Conservation (phyloP, 441 rosid species). For the Syzygium malaccense region DNA sequence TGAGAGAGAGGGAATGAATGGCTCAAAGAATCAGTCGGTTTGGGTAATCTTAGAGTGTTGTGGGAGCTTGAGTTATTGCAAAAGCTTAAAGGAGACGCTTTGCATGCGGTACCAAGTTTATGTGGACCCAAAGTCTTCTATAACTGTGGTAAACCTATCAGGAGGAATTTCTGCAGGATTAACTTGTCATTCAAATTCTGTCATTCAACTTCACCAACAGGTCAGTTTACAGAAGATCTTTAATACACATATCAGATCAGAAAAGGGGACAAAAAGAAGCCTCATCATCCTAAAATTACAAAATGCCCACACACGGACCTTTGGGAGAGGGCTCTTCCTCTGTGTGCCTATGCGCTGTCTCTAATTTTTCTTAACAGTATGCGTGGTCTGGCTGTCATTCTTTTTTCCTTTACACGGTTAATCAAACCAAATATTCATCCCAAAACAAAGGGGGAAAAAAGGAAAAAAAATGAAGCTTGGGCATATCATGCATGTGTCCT, state of each 20-base stretch:
- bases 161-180: background rate
- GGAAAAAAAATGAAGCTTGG: background rate
- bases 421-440: background rate
- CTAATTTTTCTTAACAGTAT: background rate
- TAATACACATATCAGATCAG: background rate
- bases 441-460: background rate
- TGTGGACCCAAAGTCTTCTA: background rate
- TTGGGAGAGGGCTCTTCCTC: background rate
- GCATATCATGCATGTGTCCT: background rate
- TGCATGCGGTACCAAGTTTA: background rate
- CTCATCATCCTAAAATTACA: slow-evolving; percentile 2
- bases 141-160: background rate
- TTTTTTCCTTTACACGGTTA: background rate
- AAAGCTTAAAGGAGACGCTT: background rate
- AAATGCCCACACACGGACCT: background rate
- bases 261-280: background rate
- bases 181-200: background rate
- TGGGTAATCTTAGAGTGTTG: background rate
- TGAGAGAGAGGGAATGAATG: background rate
- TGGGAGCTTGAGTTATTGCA: background rate
- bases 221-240: background rate
- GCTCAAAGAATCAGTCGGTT: background rate
- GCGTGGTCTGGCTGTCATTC: background rate
- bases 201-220: background rate
- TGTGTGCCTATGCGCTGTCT: background rate